Percentiles rank a stretch among this genome's conserved stretches.
These are phyloP conservation scores for Inga laurina DNA, from an alignment of 306 rosid species.

Conservation along the genomic window DNA sequence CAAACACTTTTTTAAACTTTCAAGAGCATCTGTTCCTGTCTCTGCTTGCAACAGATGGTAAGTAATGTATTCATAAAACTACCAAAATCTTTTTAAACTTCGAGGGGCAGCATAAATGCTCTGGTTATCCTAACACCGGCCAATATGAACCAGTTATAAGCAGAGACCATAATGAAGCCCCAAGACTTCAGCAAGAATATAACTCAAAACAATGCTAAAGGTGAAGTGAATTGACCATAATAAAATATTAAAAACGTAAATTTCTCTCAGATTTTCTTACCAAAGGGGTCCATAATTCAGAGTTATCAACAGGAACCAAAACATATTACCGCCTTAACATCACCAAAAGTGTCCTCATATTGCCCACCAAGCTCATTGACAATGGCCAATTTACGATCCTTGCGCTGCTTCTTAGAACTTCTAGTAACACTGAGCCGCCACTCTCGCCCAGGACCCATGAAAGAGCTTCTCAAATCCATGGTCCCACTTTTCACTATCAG, in stretches of 20 bases:
- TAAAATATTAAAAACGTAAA: background rate
- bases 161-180: background rate
- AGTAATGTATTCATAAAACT: background rate
- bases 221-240: background rate
- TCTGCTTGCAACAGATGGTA: background rate
- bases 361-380: conserved; percentile 85
- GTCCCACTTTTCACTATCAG: conserved; percentile 39
- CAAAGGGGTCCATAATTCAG: background rate
- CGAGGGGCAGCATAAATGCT: background rate
- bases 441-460: conserved; percentile 57
- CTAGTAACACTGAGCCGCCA: conserved; percentile 58
- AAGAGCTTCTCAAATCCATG: conserved; percentile 65
- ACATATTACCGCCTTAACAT: conserved; percentile 75
- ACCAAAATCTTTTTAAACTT: background rate
- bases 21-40: background rate
- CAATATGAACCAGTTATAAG: background rate
- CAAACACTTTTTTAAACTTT: background rate
- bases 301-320: background rate
- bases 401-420: conserved; percentile 61
- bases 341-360: conserved; percentile 79
- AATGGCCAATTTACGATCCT: conserved; percentile 50
- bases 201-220: conserved; percentile 12
- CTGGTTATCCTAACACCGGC: background rate
- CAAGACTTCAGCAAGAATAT: background rate
- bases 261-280: background rate